Evolutionary conservation across 371 early-diverging fungal genomes (phyloP).

Genomic region (Blakeslea trispora): DNA sequence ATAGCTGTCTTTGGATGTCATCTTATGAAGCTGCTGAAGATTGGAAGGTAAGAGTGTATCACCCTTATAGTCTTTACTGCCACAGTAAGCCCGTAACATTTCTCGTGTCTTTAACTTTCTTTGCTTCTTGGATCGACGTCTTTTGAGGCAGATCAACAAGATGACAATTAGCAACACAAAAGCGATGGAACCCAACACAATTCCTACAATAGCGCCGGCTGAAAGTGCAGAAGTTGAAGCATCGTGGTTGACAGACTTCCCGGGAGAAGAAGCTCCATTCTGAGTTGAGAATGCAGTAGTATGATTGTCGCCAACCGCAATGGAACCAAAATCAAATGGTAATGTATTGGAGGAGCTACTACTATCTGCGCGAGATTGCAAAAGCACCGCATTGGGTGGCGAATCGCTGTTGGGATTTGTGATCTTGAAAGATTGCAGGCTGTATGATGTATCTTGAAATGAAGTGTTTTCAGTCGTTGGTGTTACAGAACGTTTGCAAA

Average conservation of each 20-base stretch:
- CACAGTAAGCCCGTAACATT: background rate
- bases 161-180: constrained; percentile 5
- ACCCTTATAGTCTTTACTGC: constrained; percentile 1
- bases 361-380: background rate
- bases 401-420: background rate
- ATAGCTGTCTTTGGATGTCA: background rate
- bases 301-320: background rate
- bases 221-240: background rate
- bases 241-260: no score
- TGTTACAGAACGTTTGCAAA: background rate
- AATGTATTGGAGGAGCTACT: background rate
- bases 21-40: background rate
- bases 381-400: background rate
- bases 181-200: constrained; percentile 19
- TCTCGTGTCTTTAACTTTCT: no score
- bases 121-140: constrained; percentile 1
- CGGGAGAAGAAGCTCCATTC: no score
- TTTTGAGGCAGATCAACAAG: constrained; percentile 2
- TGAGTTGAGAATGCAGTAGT: background rate
- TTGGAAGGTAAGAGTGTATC: background rate
- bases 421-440: background rate
- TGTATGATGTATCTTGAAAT: background rate
- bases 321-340: background rate
- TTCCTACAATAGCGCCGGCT: constrained; percentile 23
- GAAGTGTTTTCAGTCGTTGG: background rate